Evolutionary conservation across 2,329 filamentous ascomycete genomes (phyloP), one percentile per base, ranked within the genome.

Genomic region (Microcera coccophila): DNA sequence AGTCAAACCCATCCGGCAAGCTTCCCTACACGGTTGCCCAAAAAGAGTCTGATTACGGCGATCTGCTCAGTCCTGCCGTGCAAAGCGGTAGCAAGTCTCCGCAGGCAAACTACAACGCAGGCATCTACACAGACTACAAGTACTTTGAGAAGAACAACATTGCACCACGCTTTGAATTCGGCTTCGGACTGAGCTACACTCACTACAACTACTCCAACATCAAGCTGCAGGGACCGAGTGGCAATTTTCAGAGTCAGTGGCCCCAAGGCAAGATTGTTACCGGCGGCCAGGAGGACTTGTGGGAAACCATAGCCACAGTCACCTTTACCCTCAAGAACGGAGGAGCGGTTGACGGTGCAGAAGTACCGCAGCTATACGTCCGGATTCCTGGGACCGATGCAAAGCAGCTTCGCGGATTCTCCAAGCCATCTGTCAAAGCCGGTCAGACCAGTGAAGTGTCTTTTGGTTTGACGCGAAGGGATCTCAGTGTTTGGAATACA

Each of bases 1-100:
- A 82, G 39, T 75, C 78, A 41, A 82, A 80, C 29, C 84, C 84
- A 18, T 82, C 78, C 44, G 84, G 84, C 7, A 80, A 83, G 52
- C 70, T 88, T 9, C 83, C 84, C 3, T 87, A 87, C 66, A 87
- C 83, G n/a, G 78, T 86, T 53, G 82, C 82, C n/a, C 64, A 68
- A 46, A 72, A 74, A 19, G 76, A 71, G 16, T 68, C 62, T 26
- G 69, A 72, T 62, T 71, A 71, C 61, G 70, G 70, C 34, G 65
- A 65, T 7, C 5, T 32, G 12, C 15, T 32, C 8, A 32, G n/a
- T 1, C 61, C 63, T 1, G 68, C 63, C 14, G 69, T 67, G 2
- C 58, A 52, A 10, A 48, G 67, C 51, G 61, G 64, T 52, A 68
- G 62, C 36, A 63, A 58, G 1, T 66, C 68, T 51, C 71, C 68